Evolutionary conservation across 345 rosid species (phyloP), one percentile per base, ranked within the genome.

Genomic region (Citrus medica): DNA sequence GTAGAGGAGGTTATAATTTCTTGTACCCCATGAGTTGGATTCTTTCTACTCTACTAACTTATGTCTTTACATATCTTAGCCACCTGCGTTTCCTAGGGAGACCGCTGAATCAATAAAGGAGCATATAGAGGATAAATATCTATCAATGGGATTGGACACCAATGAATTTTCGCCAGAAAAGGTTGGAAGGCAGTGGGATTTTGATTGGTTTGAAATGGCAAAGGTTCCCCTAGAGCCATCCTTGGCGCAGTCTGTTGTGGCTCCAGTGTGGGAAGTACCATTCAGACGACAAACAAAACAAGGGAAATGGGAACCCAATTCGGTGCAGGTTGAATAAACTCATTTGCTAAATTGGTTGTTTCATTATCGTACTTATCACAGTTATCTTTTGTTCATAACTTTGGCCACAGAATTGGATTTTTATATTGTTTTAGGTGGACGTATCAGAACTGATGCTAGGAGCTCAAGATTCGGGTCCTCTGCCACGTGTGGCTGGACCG

Each of bases 61-160:
- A 60, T 32, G 59, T 79, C 5, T 37, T 40, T 86, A 30, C 40
- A 53, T 76, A 66, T 84, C 82, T 82, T 90, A 95, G 99, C 99
- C 99, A 35, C 99, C 99, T 74, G 98, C 98, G 30, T 95, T 95
- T 81, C 84, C 90, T n/a, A 88, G 84, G 87, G 97, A 93, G 81
- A 92, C 96, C 22, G 83, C 79, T 35, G 94, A 92, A 74, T 91
- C 99, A 1, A 85, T 95, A 76, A 87, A 87, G 89, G 88, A 89
- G 69, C 92, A 92, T 84, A 87, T 93, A 75, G 94, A 93, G 88
- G 98, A 93, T 87, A 87, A 88, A 74, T 92, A 93, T 91, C 92
- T 95, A 66, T 77, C 85, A 9, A 96, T 98, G 1, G 87, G 89
- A 71, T 81, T 95, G 80, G 99, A 92, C 30, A 62, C 83, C 8